Conservation (phyloP, 495 filamentous ascomycete species). For the Pseudevernia furfuracea region DNA sequence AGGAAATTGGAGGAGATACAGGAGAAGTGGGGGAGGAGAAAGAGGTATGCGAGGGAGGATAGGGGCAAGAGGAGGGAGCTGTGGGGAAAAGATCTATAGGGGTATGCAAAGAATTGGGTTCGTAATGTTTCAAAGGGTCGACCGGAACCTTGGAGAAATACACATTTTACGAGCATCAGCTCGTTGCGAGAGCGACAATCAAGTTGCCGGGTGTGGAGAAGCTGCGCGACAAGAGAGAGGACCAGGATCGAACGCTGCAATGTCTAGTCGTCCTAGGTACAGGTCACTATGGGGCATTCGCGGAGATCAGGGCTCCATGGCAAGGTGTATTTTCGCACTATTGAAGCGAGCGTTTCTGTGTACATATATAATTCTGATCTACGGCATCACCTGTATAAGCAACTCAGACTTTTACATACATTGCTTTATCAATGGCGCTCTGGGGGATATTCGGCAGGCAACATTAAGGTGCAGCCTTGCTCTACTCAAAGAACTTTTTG, state of each 20-base stretch:
- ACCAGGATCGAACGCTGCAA: background rate
- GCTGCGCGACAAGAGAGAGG: background rate
- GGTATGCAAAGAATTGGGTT: background rate
- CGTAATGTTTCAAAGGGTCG: background rate
- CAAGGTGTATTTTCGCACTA: background rate
- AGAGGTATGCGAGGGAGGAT: slow-evolving; percentile 67
- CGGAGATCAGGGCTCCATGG: background rate
- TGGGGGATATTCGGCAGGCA: background rate
- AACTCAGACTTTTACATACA: background rate
- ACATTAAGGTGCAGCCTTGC: background rate
- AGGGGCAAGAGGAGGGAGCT: slow-evolving; percentile 56
- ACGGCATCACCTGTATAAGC: background rate
- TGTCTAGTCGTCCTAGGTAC: background rate
- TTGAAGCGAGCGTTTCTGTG: slow-evolving; percentile 4
- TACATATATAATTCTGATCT: slow-evolving; percentile 7
- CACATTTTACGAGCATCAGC: background rate
- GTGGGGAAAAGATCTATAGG: slow-evolving; percentile 41
- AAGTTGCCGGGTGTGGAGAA: background rate
- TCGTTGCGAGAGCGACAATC: background rate
- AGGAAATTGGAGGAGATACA: slow-evolving; percentile 52
- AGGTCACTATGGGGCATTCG: background rate
- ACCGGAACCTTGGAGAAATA: background rate
- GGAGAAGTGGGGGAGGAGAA: slow-evolving; percentile 65
- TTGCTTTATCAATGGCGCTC: background rate
- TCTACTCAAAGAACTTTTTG: slow-evolving; percentile 72